These are phyloP conservation scores for Lanmaoa rubissima DNA, from an alignment of 768 basidiomycete genomes.

Conservation along the genomic window DNA sequence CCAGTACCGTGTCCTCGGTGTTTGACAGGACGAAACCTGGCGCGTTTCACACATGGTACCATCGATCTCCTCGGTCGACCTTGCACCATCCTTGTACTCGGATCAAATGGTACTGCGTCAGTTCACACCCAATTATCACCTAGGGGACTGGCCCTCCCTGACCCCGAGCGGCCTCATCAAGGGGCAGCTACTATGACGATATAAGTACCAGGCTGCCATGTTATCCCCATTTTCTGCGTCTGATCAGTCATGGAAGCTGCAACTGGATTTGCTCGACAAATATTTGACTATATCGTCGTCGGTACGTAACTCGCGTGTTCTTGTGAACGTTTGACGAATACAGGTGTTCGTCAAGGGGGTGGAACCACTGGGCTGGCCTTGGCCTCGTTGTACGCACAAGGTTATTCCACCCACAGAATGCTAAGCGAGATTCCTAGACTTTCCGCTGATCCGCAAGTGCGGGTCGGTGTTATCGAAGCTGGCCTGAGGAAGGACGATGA, in stretches of 20 bases:
- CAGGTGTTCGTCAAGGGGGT: constrained; percentile 4
- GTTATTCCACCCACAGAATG: neutral
- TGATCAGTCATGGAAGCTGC: constrained; percentile 6
- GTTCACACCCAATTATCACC: neutral
- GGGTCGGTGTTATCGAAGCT: constrained; percentile 17
- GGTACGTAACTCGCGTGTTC: constrained; percentile 5
- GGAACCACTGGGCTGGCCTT: constrained; percentile 15
- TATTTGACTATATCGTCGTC: constrained; percentile 18
- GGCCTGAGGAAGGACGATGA: constrained; percentile 14
- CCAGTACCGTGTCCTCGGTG: neutral
- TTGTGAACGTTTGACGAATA: neutral
- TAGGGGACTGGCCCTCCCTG: neutral
- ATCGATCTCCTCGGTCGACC: neutral
- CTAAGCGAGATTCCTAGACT: constrained; percentile 8
- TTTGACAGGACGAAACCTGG: neutral
- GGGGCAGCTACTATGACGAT: neutral
- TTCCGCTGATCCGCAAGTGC: neutral
- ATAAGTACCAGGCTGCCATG: neutral
- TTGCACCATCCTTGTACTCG: neutral
- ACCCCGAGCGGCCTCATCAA: neutral
- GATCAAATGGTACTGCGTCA: neutral
- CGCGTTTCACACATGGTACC: neutral
- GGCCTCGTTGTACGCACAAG: constrained; percentile 10
- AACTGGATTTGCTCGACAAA: constrained; percentile 2
- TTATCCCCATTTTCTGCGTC: neutral